phyloP scores from a whole-genome alignment of 2,329 filamentous ascomycete genomes.

The Pseudocercospora fijiensis region DNA sequence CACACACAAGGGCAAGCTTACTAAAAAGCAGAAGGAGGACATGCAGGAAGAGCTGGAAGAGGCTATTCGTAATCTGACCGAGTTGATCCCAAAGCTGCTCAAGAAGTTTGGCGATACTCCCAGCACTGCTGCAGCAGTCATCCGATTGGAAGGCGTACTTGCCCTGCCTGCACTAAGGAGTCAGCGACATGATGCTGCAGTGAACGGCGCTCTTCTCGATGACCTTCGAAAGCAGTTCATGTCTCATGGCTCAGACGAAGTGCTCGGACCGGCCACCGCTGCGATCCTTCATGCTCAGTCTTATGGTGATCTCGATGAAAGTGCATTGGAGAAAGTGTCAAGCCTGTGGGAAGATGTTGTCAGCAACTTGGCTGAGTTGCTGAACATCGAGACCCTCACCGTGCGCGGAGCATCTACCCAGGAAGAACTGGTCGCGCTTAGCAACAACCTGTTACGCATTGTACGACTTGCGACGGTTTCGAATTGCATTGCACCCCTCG shows the following conservation, averaged over 20 bases:
- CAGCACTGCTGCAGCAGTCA: constrained; percentile 78
- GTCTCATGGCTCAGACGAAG: constrained; percentile 82
- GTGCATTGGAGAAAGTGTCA: constrained; percentile 76
- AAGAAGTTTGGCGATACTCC: constrained; percentile 93
- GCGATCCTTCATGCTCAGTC: constrained; percentile 81
- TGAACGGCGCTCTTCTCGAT: constrained; percentile 77
- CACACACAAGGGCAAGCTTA: constrained; percentile 56
- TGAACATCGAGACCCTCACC: constrained; percentile 68
- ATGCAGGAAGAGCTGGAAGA: constrained; percentile 70
- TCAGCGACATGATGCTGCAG: constrained; percentile 78
- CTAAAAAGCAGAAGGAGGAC: constrained; percentile 61
- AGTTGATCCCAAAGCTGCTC: constrained; percentile 77
- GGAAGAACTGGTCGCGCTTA: constrained; percentile 39
- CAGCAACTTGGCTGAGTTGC: constrained; percentile 67
- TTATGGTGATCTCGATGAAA: constrained; percentile 84
- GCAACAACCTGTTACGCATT: constrained; percentile 37
- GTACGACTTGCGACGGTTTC: constrained; percentile 45
- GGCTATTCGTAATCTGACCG: constrained; percentile 72
- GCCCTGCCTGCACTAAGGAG: constrained; percentile 87
- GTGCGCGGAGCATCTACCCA: constrained; percentile 64
- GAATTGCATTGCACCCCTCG: constrained; percentile 73
- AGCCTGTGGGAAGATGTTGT: constrained; percentile 83
- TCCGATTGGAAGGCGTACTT: constrained; percentile 81
- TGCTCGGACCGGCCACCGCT: constrained; percentile 78
- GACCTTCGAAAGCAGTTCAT: constrained; percentile 93